These are phyloP conservation scores for Geosmithia morbida DNA, from an alignment of 2,329 filamentous ascomycete species.

Conservation along the genomic window DNA sequence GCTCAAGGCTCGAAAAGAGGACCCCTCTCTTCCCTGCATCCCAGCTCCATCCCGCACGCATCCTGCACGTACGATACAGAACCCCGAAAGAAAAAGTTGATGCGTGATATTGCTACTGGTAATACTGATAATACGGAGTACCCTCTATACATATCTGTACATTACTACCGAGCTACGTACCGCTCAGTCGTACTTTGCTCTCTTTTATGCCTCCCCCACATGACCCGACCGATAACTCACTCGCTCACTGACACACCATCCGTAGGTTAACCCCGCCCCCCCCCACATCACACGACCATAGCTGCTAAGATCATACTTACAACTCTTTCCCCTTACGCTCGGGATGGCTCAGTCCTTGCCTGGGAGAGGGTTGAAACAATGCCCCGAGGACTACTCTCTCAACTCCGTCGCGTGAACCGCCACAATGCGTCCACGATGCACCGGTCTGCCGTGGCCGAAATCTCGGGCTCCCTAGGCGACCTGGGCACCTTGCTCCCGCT, in stretches of 20 bases:
- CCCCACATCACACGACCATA: background rate
- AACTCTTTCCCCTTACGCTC: no score
- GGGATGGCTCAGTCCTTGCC: no score
- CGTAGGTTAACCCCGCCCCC: no score
- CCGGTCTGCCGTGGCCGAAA: constrained; percentile 44
- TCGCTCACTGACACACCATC: no score
- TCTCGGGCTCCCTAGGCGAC: constrained; percentile 79
- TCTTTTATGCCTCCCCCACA: no score
- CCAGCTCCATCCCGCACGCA: background rate
- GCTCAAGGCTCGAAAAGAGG: background rate
- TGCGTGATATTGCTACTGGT: background rate
- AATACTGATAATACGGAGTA: no score
- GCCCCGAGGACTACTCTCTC: constrained; percentile 9
- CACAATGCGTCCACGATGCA: constrained; percentile 35
- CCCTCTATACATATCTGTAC: no score
- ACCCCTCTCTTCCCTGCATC: background rate
- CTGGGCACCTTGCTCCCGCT: constrained; percentile 81
- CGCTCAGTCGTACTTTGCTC: no score
- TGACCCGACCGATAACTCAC: no score
- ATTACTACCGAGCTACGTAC: no score
- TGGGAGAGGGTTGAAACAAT: constrained; percentile 1
- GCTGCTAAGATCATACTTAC: no score
- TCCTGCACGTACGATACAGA: background rate
- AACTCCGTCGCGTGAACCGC: constrained; percentile 18
- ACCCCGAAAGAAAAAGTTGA: background rate